These are phyloP conservation scores for Penicillium bovifimosum DNA, from an alignment of 495 filamentous ascomycete genomes.

Conservation along the genomic window DNA sequence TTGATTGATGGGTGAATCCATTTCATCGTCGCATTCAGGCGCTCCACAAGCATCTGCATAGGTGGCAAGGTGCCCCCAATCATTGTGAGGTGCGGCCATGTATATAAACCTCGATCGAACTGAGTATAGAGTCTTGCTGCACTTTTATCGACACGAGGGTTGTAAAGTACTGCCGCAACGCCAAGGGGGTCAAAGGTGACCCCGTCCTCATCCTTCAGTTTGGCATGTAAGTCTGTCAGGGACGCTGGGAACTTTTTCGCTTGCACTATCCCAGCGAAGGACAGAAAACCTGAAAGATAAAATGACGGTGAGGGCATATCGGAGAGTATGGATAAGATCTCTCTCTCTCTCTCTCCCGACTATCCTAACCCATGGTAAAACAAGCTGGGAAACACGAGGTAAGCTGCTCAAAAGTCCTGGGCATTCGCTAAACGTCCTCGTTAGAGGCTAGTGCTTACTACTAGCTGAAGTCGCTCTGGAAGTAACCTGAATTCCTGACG, in stretches of 20 bases:
- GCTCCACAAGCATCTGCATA: slow-evolving; percentile 28
- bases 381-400: not conserved
- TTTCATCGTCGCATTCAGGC: slow-evolving; percentile 18
- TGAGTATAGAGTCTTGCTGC: slow-evolving; percentile 28
- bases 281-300: not conserved
- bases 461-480: not conserved
- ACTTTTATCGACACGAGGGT: slow-evolving; percentile 23
- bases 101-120: slow-evolving; percentile 22
- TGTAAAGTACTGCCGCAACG: slow-evolving; percentile 27
- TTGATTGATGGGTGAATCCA: slow-evolving; percentile 25
- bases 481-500: not conserved
- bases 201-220: slow-evolving; percentile 4
- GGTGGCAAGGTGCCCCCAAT: slow-evolving; percentile 25
- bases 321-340: not conserved
- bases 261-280: not conserved
- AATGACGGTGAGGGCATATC: not conserved
- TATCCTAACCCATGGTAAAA: not conserved
- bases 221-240: not conserved
- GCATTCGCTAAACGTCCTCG: not conserved
- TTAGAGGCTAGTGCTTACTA: not conserved
- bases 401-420: not conserved
- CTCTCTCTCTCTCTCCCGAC: too few relatives aligned
- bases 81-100: slow-evolving; percentile 31
- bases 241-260: not conserved
- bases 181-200: slow-evolving; percentile 31